Conservation (phyloP, 345 rosid genomes). For the Eucalyptus victrix region DNA sequence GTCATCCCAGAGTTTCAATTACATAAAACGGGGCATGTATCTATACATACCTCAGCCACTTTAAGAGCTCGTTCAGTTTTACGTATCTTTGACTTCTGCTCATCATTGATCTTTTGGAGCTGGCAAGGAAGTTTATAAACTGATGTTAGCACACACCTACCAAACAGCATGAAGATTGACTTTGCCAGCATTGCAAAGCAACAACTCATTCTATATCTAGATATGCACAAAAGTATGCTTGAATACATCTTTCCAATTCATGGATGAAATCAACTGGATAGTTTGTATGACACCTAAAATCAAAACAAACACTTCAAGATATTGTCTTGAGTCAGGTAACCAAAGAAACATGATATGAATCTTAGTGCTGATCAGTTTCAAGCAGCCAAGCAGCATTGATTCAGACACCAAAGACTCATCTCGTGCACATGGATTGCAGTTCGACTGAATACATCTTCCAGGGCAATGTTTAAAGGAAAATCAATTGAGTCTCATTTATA, state of each 20-base stretch:
- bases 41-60: conserved; percentile 63
- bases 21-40: neutral
- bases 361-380: neutral
- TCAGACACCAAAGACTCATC: neutral
- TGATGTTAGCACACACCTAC: neutral
- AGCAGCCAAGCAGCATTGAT: neutral
- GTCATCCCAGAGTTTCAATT: neutral
- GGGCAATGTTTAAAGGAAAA: neutral
- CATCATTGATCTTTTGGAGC: conserved; percentile 70
- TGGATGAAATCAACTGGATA: neutral
- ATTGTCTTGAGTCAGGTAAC: neutral
- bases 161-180: neutral
- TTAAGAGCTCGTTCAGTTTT: conserved; percentile 90
- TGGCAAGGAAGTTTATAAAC: conserved; percentile 9
- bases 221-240: neutral
- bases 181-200: neutral
- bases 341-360: neutral
- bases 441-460: neutral
- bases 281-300: neutral
- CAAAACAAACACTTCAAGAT: neutral
- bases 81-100: conserved; percentile 58
- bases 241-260: neutral
- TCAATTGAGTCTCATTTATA: neutral
- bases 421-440: neutral
- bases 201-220: neutral